Evolutionary conservation across 129 eudicot genomes (phyloP), one percentile per base, ranked within the genome.

Genomic region (Helichrysum umbraculigerum): DNA sequence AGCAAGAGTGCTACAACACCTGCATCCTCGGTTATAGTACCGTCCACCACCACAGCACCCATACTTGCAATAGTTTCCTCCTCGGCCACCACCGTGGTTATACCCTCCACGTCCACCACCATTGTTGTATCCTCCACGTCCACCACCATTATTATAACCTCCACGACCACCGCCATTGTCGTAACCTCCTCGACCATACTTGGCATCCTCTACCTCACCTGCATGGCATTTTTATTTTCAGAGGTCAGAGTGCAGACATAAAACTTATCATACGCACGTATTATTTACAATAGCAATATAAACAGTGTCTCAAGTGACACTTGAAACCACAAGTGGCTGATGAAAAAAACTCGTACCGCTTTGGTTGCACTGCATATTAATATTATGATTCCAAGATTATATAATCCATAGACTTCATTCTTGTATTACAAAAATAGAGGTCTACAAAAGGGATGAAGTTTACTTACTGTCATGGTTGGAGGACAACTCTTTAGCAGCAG

Each of bases 11-110:
- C 47, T 72, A 60, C 83, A 79, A 37, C 83, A 79, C 73, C 73
- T 72, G 50, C 83, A 79, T 32, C 83, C 83, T 6, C 70, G 50
- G 11, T 72, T 63, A 42, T 71, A 50, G 68, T 80, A 80, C 73
- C 73, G 59, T 25, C 82, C 58, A 3, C 56, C 54, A 20, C 83
- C 73, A 41, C 83, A 79, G 22, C 83, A 80, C 42, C 83, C 79
- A 42, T 37, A 58, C 70, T 75, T 73, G 54, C 83, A 79, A 34
- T 39, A 58, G 17, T 57, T 42, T 39, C 83, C 4, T 54, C 17
- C 4, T 54, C 17, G 78, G 5, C 82, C 32, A 3, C 82, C 68
- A 6, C 73, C 68, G 4, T 64, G 28, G 62, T 74, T 21, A 20
- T 74, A 29, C 16, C 66, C 15, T 19, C 63, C 62, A 7, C 4